A percentile compares a stretch with the other conserved stretches of the same genome.
Conservation (phyloP, 2,329 filamentous ascomycete species). For the Cadophora gregata region DNA sequence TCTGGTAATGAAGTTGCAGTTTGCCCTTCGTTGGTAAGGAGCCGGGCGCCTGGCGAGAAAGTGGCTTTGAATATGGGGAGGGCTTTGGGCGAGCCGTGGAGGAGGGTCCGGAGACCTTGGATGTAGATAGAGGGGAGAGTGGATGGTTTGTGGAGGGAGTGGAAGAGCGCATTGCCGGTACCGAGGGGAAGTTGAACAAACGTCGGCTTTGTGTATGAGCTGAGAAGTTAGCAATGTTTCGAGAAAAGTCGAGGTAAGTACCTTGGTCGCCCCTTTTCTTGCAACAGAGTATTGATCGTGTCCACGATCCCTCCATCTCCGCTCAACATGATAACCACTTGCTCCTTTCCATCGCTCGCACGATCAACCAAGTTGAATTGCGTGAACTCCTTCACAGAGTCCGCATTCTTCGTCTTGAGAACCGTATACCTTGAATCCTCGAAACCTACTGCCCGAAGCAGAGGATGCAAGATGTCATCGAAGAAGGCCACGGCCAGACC, state of each 20-base stretch:
- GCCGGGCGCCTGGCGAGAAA: slow-evolving; percentile 61
- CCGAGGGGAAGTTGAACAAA: slow-evolving; percentile 65
- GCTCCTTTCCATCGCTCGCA: slow-evolving; percentile 54
- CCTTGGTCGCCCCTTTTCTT: slow-evolving; percentile 33
- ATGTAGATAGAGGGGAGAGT: slow-evolving; percentile 50
- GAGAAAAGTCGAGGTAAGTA: slow-evolving; percentile 29
- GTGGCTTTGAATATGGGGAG: slow-evolving; percentile 67
- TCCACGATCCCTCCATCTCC: slow-evolving; percentile 90
- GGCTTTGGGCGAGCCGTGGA: slow-evolving; percentile 58
- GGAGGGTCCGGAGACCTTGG: slow-evolving; percentile 60
- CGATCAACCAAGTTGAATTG: slow-evolving; percentile 52
- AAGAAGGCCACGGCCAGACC: slow-evolving; percentile 63
- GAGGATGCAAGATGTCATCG: slow-evolving; percentile 58
- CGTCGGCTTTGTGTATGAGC: slow-evolving; percentile 46
- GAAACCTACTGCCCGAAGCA: slow-evolving; percentile 57
- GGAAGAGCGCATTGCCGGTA: slow-evolving; percentile 69
- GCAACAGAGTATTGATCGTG: slow-evolving; percentile 71
- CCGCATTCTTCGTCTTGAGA: slow-evolving; percentile 66
- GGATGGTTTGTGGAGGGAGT: slow-evolving; percentile 59
- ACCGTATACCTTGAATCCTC: slow-evolving; percentile 52
- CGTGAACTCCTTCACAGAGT: slow-evolving; percentile 70
- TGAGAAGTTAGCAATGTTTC: slow-evolving; percentile 9
- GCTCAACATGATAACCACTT: slow-evolving; percentile 78
- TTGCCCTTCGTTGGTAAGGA: slow-evolving; percentile 48
- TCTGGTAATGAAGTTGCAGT: slow-evolving; percentile 36